Evolutionary conservation across 164 flowering plant species (phyloP).

Genomic region (Vitis rotundifolia): DNA sequence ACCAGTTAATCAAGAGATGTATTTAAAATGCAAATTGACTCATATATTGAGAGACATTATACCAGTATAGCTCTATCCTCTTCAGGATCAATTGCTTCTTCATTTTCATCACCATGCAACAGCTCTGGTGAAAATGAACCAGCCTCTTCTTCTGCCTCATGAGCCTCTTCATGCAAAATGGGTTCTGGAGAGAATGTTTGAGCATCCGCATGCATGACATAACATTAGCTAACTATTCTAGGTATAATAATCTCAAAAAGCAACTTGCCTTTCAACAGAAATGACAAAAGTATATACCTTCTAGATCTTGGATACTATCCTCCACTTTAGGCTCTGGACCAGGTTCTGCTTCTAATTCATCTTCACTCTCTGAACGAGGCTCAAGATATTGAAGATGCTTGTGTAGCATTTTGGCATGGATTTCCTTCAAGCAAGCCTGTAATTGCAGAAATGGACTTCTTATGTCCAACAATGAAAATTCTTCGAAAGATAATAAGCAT

Average conservation of each 20-base stretch:
- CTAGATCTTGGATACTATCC: conserved; percentile 32
- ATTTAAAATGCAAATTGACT: background rate
- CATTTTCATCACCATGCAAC: conserved; percentile 78
- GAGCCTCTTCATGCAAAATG: conserved; percentile 32
- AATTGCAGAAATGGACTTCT: conserved; percentile 9
- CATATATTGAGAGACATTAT: conserved; percentile 6
- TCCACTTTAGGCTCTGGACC: conserved; percentile 40
- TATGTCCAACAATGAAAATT: conserved; percentile 9
- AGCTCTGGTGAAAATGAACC: conserved; percentile 95
- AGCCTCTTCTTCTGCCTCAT: conserved; percentile 65
- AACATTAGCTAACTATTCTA: conserved; percentile 10
- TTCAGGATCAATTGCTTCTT: conserved; percentile 92
- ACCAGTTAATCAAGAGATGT: background rate
- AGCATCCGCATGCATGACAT: conserved; percentile 28
- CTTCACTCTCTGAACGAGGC: conserved; percentile 49
- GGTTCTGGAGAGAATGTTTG: conserved; percentile 62
- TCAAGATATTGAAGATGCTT: conserved; percentile 76
- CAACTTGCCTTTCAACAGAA: background rate
- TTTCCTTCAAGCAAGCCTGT: conserved; percentile 94
- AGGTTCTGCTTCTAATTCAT: conserved; percentile 33
- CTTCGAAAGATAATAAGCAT: background rate
- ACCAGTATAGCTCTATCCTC: conserved; percentile 85
- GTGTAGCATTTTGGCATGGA: conserved; percentile 76
- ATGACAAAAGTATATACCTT: conserved; percentile 39
- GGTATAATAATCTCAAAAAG: background rate